Conservation (phyloP, 2,329 filamentous ascomycete species). For the Ophiocordyceps camponoti-leonardi region DNA sequence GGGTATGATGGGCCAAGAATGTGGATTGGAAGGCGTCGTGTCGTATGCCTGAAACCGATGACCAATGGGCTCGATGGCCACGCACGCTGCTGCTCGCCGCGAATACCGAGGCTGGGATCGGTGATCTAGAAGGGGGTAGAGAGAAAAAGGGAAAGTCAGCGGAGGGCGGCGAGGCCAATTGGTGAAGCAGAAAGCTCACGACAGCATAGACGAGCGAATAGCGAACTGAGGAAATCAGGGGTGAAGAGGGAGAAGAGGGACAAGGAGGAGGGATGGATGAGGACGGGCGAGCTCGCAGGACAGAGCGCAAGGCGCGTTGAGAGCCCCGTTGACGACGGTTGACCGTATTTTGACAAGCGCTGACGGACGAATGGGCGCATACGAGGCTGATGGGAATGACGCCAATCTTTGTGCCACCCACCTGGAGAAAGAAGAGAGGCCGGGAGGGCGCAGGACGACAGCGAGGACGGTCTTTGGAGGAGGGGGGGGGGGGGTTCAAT, state of each 20-base stretch:
- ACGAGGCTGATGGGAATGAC: not conserved
- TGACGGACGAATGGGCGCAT: not conserved
- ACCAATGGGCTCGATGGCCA: constrained; percentile 14
- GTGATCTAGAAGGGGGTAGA: constrained; percentile 20
- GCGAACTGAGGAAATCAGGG: not conserved
- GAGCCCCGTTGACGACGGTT: not conserved
- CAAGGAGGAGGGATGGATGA: no score
- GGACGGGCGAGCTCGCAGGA: not conserved
- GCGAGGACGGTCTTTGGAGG: not conserved
- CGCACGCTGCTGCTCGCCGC: constrained; percentile 18
- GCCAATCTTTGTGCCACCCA: not conserved
- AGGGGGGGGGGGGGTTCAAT: no score
- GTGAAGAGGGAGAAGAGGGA: no score
- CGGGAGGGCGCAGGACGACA: not conserved
- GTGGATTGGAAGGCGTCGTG: constrained; percentile 3
- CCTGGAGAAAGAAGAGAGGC: not conserved
- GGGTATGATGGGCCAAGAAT: constrained; percentile 6
- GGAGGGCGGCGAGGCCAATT: not conserved
- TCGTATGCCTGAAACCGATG: not conserved
- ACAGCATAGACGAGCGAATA: not conserved
- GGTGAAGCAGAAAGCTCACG: not conserved
- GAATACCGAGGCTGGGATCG: constrained; percentile 31
- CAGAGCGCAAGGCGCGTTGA: not conserved
- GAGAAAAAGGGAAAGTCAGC: constrained; percentile 1
- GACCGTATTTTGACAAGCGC: not conserved